Evolutionary conservation across 257 asterid species (phyloP).

Genomic region (Salvia rosmarinus): DNA sequence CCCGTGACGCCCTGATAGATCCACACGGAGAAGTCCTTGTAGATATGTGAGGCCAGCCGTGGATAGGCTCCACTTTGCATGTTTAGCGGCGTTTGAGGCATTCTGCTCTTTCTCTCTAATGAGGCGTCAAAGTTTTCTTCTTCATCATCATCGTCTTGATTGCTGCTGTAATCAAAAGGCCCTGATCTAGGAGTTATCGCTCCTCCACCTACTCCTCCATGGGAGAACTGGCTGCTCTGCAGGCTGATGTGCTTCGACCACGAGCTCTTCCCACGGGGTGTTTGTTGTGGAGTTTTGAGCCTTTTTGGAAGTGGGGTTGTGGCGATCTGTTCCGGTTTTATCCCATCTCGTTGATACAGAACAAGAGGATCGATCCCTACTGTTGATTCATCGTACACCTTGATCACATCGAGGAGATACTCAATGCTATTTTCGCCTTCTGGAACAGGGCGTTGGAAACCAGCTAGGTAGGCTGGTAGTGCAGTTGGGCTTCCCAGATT

Average conservation of each 20-base stretch:
- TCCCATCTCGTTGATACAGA: conserved; percentile 68
- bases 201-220: conserved; percentile 35
- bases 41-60: conserved; percentile 81
- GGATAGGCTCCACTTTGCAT: conserved; percentile 59
- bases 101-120: conserved; percentile 52
- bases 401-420: conserved; percentile 82
- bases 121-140: conserved; percentile 72
- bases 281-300: conserved; percentile 38
- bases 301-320: conserved; percentile 58
- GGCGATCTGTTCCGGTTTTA: conserved; percentile 61
- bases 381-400: conserved; percentile 79
- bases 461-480: conserved; percentile 55
- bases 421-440: conserved; percentile 79
- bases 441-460: conserved; percentile 77
- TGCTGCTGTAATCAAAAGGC: conserved; percentile 37
- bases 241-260: conserved; percentile 62
- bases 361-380: conserved; percentile 78
- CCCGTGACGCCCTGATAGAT: conserved; percentile 72
- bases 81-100: conserved; percentile 51
- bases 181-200: conserved; percentile 44
- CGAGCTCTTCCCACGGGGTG: conserved; percentile 48
- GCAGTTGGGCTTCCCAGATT: conserved; percentile 61
- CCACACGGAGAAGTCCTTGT: conserved; percentile 83
- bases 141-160: conserved; percentile 38
- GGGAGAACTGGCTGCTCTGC: conserved; percentile 55